phyloP scores from a whole-genome alignment of 1,139 yeast genomes.

The Suhomyces atakaporum region DNA sequence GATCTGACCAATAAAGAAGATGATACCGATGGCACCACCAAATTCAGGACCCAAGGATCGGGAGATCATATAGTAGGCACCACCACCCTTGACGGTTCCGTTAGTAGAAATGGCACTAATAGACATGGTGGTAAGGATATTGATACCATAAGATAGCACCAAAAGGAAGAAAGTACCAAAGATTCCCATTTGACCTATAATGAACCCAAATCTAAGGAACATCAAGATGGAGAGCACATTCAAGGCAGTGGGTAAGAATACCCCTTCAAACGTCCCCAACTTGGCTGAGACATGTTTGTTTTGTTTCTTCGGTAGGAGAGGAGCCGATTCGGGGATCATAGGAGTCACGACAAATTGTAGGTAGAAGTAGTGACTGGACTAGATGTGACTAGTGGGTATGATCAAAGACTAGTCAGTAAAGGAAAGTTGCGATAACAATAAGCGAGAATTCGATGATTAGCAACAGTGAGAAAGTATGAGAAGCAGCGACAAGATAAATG shows the following conservation, averaged over 20 bases:
- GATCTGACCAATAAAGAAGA: slow-evolving; percentile 76
- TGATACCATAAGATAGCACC: slow-evolving; percentile 62
- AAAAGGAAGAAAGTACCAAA: slow-evolving; percentile 61
- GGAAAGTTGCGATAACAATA: too few species aligned
- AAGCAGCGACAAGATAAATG: too few species aligned
- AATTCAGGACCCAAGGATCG: slow-evolving; percentile 80
- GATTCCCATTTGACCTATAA: slow-evolving; percentile 76
- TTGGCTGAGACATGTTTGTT: slow-evolving; percentile 31
- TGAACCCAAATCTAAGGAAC: slow-evolving; percentile 80
- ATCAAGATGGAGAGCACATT: slow-evolving; percentile 78
- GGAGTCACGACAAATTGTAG: too few species aligned
- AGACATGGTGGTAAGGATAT: slow-evolving; percentile 68
- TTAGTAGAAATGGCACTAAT: slow-evolving; percentile 80
- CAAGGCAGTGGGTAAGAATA: slow-evolving; percentile 72
- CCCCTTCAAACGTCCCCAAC: slow-evolving; percentile 75
- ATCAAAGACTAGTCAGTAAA: too few species aligned
- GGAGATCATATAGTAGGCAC: slow-evolving; percentile 81
- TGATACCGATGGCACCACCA: slow-evolving; percentile 81
- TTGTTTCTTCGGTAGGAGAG: slow-evolving; percentile 12
- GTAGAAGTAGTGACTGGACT: too few species aligned
- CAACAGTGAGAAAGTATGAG: too few species aligned
- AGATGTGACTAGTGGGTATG: too few species aligned
- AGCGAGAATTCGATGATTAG: too few species aligned
- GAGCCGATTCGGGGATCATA: slow-evolving; percentile 14
- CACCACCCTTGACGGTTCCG: slow-evolving; percentile 83